These are phyloP conservation scores for Goffeauzyma gilvescens DNA, from an alignment of 768 basidiomycete genomes.

Conservation along the genomic window DNA sequence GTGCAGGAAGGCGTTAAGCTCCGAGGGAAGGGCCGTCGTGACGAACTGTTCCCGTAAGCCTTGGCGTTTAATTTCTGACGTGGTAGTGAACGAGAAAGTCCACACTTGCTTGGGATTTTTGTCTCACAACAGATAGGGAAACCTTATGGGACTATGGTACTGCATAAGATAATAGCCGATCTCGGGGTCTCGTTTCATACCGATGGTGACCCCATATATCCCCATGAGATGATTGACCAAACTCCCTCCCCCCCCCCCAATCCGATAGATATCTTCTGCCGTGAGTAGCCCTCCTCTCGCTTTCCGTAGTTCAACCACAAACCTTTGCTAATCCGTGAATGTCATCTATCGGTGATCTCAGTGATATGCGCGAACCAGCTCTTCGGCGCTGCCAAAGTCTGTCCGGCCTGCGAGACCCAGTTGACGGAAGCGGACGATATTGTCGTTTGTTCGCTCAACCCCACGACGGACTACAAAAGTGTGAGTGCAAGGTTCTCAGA, in stretches of 20 bases:
- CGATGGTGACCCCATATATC: too few relatives aligned
- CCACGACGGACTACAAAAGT: slow-evolving; percentile 16
- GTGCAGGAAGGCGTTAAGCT: slow-evolving; percentile 11
- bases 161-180: not conserved
- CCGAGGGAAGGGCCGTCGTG: slow-evolving; percentile 18
- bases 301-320: not conserved
- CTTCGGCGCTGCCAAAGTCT: slow-evolving; percentile 7
- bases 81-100: too few relatives aligned
- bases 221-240: too few relatives aligned
- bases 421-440: slow-evolving; percentile 14
- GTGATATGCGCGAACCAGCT: slow-evolving; percentile 10
- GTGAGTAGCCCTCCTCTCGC: slow-evolving; percentile 6
- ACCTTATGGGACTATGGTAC: too few relatives aligned
- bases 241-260: not conserved
- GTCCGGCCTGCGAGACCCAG: slow-evolving; percentile 11
- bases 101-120: too few relatives aligned
- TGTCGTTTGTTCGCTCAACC: slow-evolving; percentile 12
- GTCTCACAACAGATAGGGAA: too few relatives aligned
- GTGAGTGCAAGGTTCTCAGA: slow-evolving; percentile 1
- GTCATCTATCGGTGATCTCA: not conserved
- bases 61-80: not conserved
- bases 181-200: not conserved
- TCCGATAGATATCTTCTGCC: slow-evolving; percentile 20
- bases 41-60: slow-evolving; percentile 19
- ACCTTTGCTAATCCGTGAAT: not conserved